Evolutionary conservation across 148 eudicot genomes (phyloP).

Genomic region (Euryodendron excelsum): DNA sequence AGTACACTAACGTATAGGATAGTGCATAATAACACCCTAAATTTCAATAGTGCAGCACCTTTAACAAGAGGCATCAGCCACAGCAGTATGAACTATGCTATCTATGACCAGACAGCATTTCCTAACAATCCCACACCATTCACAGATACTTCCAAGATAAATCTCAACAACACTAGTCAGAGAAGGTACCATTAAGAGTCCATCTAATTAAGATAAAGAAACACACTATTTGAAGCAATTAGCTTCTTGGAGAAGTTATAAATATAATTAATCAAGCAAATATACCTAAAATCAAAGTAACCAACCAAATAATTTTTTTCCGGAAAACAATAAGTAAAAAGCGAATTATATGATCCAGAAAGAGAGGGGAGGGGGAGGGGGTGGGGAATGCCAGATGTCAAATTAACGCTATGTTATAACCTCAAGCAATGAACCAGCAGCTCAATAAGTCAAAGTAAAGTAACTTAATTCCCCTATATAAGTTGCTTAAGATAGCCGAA

Average conservation of each 20-base stretch:
- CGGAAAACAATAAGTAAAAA: background rate
- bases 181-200: background rate
- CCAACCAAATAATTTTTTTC: background rate
- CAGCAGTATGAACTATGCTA: background rate
- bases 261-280: background rate
- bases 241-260: background rate
- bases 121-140: background rate
- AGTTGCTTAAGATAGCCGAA: slow-evolving; percentile 23
- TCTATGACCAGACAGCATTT: background rate
- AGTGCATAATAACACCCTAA: background rate
- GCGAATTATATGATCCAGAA: background rate
- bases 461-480: slow-evolving; percentile 10
- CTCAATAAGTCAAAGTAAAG: slow-evolving; percentile 13
- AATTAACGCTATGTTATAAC: background rate
- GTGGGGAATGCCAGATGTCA: background rate
- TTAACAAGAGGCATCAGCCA: background rate
- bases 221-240: background rate
- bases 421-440: slow-evolving; percentile 9
- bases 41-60: background rate
- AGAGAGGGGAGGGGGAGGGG: background rate
- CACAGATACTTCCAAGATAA: slow-evolving; percentile 7
- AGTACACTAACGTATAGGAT: background rate
- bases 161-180: background rate
- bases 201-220: background rate
- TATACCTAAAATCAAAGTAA: background rate